phyloP scores from a whole-genome alignment of 169 alveolate genomes.

The Plasmodium chabaudi region DNA sequence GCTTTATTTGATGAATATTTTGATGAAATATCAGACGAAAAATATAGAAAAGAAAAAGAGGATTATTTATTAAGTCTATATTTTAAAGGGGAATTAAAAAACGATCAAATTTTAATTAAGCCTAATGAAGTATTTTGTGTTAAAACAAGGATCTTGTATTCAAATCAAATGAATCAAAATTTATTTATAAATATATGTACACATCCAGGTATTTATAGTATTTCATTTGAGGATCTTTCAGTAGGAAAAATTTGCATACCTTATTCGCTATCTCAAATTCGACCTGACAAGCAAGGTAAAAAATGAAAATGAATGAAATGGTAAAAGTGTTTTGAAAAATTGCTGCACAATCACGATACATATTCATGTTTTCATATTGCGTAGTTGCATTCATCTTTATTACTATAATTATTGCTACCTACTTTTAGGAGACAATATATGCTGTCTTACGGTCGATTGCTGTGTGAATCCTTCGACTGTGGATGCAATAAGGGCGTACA shows the following conservation, averaged over 20 bases:
- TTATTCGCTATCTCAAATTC: conserved; percentile 69
- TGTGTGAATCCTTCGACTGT: conserved; percentile 53
- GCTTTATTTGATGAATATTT: conserved; percentile 62
- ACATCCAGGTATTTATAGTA: conserved; percentile 58
- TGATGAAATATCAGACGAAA: conserved; percentile 61
- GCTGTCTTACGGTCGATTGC: conserved; percentile 65
- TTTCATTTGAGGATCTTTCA: conserved; percentile 22
- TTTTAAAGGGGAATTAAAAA: conserved; percentile 64
- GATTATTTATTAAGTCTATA: conserved; percentile 52
- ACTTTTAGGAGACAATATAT: conserved; percentile 22
- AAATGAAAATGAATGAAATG: not conserved
- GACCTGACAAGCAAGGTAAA: conserved; percentile 69
- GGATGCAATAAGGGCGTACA: conserved; percentile 36
- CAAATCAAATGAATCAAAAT: conserved; percentile 54
- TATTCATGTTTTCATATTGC: not conserved
- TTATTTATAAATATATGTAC: conserved; percentile 49
- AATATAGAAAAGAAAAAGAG: conserved; percentile 68
- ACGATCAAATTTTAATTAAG: conserved; percentile 49
- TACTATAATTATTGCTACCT: not conserved
- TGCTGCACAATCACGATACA: too few relatives aligned
- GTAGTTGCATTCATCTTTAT: not conserved
- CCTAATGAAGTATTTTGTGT: conserved; percentile 68
- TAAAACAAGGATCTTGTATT: conserved; percentile 50
- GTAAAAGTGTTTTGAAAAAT: not conserved
- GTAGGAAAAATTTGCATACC: conserved; percentile 37